These are phyloP conservation scores for Aspergillus sp. DNA, from an alignment of 2,329 filamentous ascomycete species.

Conservation along the genomic window DNA sequence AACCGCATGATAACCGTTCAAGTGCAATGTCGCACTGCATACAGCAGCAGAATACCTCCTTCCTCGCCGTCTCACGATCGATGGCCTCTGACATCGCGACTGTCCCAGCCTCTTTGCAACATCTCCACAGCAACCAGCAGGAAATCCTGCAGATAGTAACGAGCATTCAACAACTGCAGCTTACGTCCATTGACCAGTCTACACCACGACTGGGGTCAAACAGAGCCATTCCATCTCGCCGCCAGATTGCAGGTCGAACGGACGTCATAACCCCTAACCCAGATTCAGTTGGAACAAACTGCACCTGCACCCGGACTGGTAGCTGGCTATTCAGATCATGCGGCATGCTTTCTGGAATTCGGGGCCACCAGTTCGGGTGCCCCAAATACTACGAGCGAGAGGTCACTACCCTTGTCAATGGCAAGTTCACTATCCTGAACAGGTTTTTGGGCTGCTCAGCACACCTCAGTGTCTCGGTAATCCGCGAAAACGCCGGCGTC, in stretches of 20 bases:
- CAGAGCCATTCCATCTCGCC: not conserved
- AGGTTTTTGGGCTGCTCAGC: not conserved
- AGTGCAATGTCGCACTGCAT: not conserved
- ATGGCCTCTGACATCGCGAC: not conserved
- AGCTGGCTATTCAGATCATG: not conserved
- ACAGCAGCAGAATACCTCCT: not conserved
- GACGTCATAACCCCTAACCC: too few species aligned
- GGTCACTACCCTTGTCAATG: not conserved
- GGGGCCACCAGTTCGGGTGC: not conserved
- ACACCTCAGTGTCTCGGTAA: fast-evolving
- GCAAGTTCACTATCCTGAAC: not conserved
- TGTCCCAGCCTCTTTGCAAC: not conserved
- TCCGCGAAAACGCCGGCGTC: not conserved
- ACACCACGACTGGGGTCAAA: not conserved
- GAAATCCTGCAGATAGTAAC: not conserved
- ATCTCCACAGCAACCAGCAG: not conserved
- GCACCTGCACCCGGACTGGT: not conserved
- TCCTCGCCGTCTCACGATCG: not conserved
- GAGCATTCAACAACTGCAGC: not conserved
- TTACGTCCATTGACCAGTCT: not conserved
- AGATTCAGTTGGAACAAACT: not conserved
- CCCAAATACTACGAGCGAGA: not conserved
- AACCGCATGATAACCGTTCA: not conserved
- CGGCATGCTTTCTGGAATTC: not conserved
- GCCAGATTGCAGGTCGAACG: not conserved